phyloP scores from a whole-genome alignment of 176 grass and related monocot species.

The Eragrostis curvula region DNA sequence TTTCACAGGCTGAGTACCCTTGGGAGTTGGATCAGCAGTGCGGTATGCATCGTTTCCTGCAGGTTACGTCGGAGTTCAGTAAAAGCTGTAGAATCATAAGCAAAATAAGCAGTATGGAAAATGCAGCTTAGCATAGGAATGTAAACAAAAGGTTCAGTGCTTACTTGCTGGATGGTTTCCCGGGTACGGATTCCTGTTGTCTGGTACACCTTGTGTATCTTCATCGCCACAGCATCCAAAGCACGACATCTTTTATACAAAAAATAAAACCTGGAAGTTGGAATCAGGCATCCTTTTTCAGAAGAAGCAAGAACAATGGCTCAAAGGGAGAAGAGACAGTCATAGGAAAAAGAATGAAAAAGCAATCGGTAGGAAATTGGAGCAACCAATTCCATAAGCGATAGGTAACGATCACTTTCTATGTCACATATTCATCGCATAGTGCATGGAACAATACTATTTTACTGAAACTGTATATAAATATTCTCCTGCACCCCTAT shows the following conservation, averaged over 20 bases:
- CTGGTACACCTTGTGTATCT: slow-evolving; percentile 56
- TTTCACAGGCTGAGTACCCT: slow-evolving; percentile 66
- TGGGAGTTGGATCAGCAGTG: slow-evolving; percentile 62
- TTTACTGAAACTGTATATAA: not conserved
- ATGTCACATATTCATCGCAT: slow-evolving; percentile 7
- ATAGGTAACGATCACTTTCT: not conserved
- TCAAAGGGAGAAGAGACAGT: not conserved
- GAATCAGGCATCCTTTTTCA: slow-evolving; percentile 29
- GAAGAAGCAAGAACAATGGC: not conserved
- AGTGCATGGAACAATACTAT: not conserved
- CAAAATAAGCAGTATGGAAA: slow-evolving; percentile 17
- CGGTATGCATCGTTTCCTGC: slow-evolving; percentile 66
- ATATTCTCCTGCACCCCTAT: not conserved
- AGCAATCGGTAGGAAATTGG: not conserved
- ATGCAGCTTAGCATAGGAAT: not conserved
- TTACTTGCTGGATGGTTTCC: slow-evolving; percentile 67
- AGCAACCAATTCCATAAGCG: not conserved
- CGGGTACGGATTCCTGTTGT: slow-evolving; percentile 46
- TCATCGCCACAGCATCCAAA: slow-evolving; percentile 63
- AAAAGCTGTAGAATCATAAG: slow-evolving; percentile 18
- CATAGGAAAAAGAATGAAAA: not conserved
- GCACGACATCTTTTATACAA: slow-evolving; percentile 59
- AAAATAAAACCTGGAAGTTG: slow-evolving; percentile 34
- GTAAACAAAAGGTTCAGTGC: slow-evolving; percentile 7
- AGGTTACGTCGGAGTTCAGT: slow-evolving; percentile 11